phyloP scores from a whole-genome alignment of 371 early-diverging fungal genomes.

The Syncephalastrum monosporum region DNA sequence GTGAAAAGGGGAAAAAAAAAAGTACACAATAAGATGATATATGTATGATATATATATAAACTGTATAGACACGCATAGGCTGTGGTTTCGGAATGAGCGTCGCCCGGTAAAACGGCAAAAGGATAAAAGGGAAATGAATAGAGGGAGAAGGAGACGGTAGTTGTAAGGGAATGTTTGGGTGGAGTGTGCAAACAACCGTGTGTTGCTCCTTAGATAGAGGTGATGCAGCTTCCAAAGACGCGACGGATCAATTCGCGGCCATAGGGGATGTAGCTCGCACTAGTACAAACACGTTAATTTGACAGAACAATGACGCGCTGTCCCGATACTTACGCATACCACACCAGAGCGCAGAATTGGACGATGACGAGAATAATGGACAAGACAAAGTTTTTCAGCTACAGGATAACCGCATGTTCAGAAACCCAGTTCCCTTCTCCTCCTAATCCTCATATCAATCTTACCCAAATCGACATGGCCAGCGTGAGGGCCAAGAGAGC shows the following conservation, averaged over 20 bases:
- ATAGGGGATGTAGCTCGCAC: conserved; percentile 55
- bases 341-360: conserved; percentile 85
- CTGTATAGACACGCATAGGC: conserved; percentile 5
- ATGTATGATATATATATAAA: not conserved
- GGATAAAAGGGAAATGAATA: no score
- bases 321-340: conserved; percentile 68
- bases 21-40: conserved; percentile 1
- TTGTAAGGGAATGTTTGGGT: not conserved
- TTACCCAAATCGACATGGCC: conserved; percentile 31
- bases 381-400: conserved; percentile 55
- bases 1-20: conserved; percentile 1
- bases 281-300: conserved; percentile 8
- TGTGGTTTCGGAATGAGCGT: no score
- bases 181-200: not conserved
- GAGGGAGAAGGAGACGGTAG: no score
- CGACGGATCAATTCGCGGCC: conserved; percentile 50
- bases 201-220: conserved; percentile 32
- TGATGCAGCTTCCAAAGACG: conserved; percentile 46
- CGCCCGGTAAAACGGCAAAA: no score
- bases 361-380: conserved; percentile 74
- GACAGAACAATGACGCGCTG: not conserved
- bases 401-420: not conserved
- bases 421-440: no score
- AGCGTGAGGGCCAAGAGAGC: conserved; percentile 30
- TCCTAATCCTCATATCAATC: not conserved